Evolutionary conservation across 1,284 basidiomycete genomes (phyloP), one percentile per base, ranked within the genome.

Genomic region (Microbotryum violaceum): DNA sequence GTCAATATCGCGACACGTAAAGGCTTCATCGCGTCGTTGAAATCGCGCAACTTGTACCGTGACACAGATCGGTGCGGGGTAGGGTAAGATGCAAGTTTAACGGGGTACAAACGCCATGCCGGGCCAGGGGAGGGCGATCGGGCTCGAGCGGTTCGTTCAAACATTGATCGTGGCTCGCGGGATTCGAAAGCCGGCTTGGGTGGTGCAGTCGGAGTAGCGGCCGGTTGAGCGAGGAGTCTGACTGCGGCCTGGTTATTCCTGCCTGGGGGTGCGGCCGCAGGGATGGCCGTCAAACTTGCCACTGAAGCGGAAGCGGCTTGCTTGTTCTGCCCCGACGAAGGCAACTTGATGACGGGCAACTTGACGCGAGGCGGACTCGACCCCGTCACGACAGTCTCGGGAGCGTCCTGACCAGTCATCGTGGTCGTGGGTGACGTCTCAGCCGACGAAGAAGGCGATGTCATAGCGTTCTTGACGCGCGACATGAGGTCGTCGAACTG

Each of bases 401-500:
- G 37, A 42, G 37, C 37, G 37, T 42, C 37, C 37, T 42, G 37
- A 42, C 37, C 27, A 5, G 5, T 18, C 37, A 10, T 42, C 37
- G 37, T 42, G 2, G 37, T 42, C 37, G 37, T 42, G 16, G 16
- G 16, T 12, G 37, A 42, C 14, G 37, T 14, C 37, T 42, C 37
- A 10, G 37, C 10, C 37, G 37, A 42, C n/a, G 56, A 47, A 27
- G 29, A n/a, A 18, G 52, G 56, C 52, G 56, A 60, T 12, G 54
- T 82, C 71, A 94, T 77, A 5, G 86, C 91, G 25, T 88, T 89
- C 72, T 88, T 91, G 71, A 96, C 90, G 33, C 90, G 82, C 7
- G 87, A 89, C 81, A 96, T 87, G 57, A 85, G 84, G 71, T 90
- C 86, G 71, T 91, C 86, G 69, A 93, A 77, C 18, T 87, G 81